These are phyloP conservation scores for Hydrangea macrophylla DNA, from an alignment of 148 eudicot genomes.

Conservation along the genomic window DNA sequence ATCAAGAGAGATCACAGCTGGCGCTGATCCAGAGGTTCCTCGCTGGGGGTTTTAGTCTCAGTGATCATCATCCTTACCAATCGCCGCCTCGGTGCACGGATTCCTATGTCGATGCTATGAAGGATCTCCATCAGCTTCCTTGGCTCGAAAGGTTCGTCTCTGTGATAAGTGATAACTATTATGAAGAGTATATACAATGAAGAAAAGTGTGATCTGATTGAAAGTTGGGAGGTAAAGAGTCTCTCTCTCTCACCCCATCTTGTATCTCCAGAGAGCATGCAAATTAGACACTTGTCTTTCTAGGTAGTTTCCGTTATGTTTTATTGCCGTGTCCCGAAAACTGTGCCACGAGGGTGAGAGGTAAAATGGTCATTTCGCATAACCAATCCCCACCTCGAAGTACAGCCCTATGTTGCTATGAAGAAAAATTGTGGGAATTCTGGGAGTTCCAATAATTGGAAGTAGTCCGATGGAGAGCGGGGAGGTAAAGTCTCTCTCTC, in stretches of 20 bases:
- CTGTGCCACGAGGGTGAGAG: no score
- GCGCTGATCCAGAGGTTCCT: constrained; percentile 86
- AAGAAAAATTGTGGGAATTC: no score
- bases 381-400: no score
- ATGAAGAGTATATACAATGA: constrained; percentile 65
- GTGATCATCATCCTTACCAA: constrained; percentile 60
- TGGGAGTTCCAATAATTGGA: no score
- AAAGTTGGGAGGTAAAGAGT: constrained; percentile 18
- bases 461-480: no score
- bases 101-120: constrained; percentile 72
- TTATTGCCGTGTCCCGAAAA: no score
- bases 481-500: no score
- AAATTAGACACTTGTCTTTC: not conserved
- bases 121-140: constrained; percentile 90
- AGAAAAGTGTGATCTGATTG: not conserved
- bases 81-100: constrained; percentile 70
- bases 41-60: constrained; percentile 66
- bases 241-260: constrained; percentile 18
- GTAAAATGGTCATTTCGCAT: no score
- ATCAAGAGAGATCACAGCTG: constrained; percentile 84
- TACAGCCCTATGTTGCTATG: no score
- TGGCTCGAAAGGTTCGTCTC: constrained; percentile 94
- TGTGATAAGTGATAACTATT: constrained; percentile 73
- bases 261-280: not conserved
- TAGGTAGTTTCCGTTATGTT: constrained; percentile 7